Base-by-base conservation (phyloP, 495 filamentous ascomycete genomes). In the Chaetomium cochliodes region DNA sequence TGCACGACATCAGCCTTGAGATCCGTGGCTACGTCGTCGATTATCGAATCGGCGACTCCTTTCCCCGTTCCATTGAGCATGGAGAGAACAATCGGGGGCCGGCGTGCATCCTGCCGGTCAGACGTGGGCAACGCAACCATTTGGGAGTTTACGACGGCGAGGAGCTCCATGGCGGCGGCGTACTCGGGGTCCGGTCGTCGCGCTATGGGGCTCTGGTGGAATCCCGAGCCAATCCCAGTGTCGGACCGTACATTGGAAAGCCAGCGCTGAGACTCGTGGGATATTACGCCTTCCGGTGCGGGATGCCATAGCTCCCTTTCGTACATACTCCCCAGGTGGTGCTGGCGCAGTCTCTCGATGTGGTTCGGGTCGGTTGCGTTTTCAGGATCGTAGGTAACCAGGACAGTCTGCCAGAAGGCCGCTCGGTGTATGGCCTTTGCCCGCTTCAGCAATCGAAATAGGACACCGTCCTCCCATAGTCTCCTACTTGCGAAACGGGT, bases 1-100 rank as follows among this genome's bases (percentile, higher is more conserved):
- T 85, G 83, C 41, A 98, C 78, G 6, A 97, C 71, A 73, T 98
- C 90, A n/a, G 92, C 87, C 39, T 79, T 76, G 15, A 89, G 63
- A 20, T 84, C 79, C 13, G 76, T 70, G 2, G 92, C 89, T 37
- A 90, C 74, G 25, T 80, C 70, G 16, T 74, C 63, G 11, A 81
- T 58, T 15, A 81, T 64, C 18, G 69, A 65, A 30, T 65, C 64
- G 18, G 79, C 65, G 2, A 77, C 62, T 5, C 63, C 67, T 26
- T 61, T 67, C 0, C 77, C 77, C 49, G 72, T 76, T 63, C 69
- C 63, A 50, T 77, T 77, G 57, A 77, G 65, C 22, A 74, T 67
- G 42, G 78, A 70, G 18, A 81, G 63, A 2, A 81, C 70, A 4
- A 73, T 75, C 9, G 76, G 70, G 2, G 78, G 77, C 46, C 77